Evolutionary conservation across 768 basidiomycete species (phyloP), one percentile per base, ranked within the genome.

Genomic region (Pulveroboletus sp.): DNA sequence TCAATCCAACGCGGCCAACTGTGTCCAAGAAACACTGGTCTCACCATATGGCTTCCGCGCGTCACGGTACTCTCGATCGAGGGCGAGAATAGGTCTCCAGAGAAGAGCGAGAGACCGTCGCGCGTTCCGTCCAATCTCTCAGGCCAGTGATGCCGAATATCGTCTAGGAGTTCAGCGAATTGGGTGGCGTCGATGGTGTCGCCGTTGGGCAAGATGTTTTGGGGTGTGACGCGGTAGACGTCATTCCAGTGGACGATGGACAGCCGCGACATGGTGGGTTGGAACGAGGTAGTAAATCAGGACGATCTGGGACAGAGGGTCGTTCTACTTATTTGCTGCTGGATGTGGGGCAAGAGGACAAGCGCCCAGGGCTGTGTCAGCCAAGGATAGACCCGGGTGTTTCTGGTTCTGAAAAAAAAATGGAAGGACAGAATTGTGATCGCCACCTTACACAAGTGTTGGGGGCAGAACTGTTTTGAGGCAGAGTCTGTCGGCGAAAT

Each of bases 41-140:
- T 47, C 56, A 89, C 91, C 90, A 93, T 90, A 79, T 93, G 91
- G 59, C 85, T 89, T 40, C 92, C 92, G 64, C 92, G 75, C 6
- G 92, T 93, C 30, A 95, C 84, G 5, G 87, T 84, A 55, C 85
- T 89, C 69, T 94, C 93, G 1, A 89, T 76, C 2, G 86, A 89
- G 0, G 92, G 93, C 20, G 86, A 84, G 65, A 94, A 94, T 11
- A 91, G 73, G 65, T 95, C 93, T 8, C 93, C 93, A 30, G 89
- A 93, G 68, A 94, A 96, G 5, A 96, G 68, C 0, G 85, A 74
- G 8, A 96, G 71, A 0, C 92, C 92, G 59, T 91, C 86, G 55
- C 73, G 74, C 41, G 72, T 68, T 6, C 78, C 77, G 53, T 81
- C 78, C 32, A 64, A 36, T 49, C 72, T 57, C 30, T 70, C 57